Evolutionary conservation across 768 basidiomycete species (phyloP), one percentile per base, ranked within the genome.

Genomic region (Phaeolepiota aurea): DNA sequence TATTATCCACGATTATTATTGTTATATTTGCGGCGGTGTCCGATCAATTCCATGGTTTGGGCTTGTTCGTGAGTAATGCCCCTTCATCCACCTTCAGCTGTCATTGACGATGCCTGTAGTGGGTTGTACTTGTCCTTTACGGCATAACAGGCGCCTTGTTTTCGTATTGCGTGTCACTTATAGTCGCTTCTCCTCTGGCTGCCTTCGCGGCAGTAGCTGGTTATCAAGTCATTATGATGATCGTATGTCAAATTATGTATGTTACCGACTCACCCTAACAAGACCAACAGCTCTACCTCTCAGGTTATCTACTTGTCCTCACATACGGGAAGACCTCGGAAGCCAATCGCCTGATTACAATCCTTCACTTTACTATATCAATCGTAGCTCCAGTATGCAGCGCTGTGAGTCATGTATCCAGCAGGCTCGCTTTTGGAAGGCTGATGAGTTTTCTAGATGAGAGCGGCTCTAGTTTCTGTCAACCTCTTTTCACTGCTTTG

Each of bases 401-500:
- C 47, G 65, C 77, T 36, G 82, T 85, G 9, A 35, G 33, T 19
- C 7, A 55, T 48, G 82, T 69, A 12, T 12, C 10, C n/a, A n/a
- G n/a, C n/a, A n/a, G n/a, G n/a, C n/a, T n/a, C n/a, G n/a, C n/a
- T n/a, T n/a, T n/a, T n/a, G n/a, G n/a, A n/a, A n/a, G n/a, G n/a
- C n/a, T n/a, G n/a, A n/a, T n/a, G n/a, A n/a, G 1, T 35, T 50
- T 21, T 44, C 37, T 43, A 85, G 84, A 55, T 76, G 31, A 72
- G 87, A 32, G 76, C 84, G 0, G 72, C 74, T 2, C 68, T 90
- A 14, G 74, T 90, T n/a, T 83, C 86, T 0, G 68, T 83, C 47
- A 87, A 88, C 51, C 57, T 87, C 2, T 90, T 88, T 58, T 79
- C 77, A 10, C 62, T 88, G 2, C 71, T 86, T 2, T 87, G 86